Evolutionary conservation across 495 filamentous ascomycete genomes (phyloP), one percentile per base, ranked within the genome.

Genomic region (Beverwykella pulmonaria): DNA sequence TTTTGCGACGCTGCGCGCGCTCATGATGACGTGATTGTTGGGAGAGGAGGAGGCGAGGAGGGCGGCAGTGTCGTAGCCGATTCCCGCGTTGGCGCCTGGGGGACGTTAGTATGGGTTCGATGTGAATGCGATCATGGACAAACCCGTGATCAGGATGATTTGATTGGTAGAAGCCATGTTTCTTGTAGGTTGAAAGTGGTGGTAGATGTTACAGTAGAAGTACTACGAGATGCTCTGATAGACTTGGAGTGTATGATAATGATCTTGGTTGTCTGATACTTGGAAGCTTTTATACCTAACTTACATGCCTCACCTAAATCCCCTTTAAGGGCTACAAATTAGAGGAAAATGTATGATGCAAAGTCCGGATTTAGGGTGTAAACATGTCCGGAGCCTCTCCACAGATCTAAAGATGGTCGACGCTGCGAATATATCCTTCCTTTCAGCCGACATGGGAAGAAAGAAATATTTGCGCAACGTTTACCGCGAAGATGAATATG

Each of bases 11-110:
- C 59, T 70, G 22, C 78, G 79, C 15, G 60, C 48, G 15, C 63
- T 65, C 53, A 81, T 73, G 58, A 79, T 75, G 66, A 80, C 72
- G 46, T 79, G 77, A 61, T 71, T 75, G 61, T 61, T 65, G 1
- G 59, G 39, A 7, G 75, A 75, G 23, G 74, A 64, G 20, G 50
- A 22, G 34, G 70, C 61, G 2, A 79, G 53, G 25, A 69, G 71
- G 52, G 71, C 68, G 2, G 74, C 53, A 0, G 74, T 65, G 14
- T 74, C 79, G 30, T 64, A 76, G 56, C 79, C 79, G 15, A 80
- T 65, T 20, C 77, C 78, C 32, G 67, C 69, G 60, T 75, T 80
- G 30, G 75, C 77, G 26, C 76, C 77, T 75, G 47, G 1, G 26
- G 20, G 1, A 29, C 8, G 34, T 46, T 48, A 52, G 17, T 20